phyloP scores from a whole-genome alignment of 805 yeast species.

The Hanseniaspora thailandica region DNA sequence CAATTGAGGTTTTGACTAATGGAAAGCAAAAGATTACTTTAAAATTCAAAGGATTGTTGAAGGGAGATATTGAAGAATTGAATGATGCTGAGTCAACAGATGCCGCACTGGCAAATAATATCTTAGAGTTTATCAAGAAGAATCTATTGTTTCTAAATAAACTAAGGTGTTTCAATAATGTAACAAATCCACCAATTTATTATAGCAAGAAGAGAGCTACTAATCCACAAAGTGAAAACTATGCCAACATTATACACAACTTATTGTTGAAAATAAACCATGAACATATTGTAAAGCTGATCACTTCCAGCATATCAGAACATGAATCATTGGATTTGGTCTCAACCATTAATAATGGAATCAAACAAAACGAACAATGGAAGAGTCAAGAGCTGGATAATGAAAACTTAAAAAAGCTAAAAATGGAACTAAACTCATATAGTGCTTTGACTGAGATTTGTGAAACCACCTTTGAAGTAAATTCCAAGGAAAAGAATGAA shows the following conservation, averaged over 20 bases:
- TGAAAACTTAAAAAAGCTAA: not conserved
- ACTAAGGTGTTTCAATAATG: conserved; percentile 4
- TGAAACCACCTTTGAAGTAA: not conserved
- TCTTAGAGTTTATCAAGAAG: not conserved
- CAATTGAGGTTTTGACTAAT: not conserved
- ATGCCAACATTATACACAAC: not conserved
- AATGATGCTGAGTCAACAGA: not conserved
- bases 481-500: not conserved
- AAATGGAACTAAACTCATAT: not conserved
- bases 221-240: not conserved
- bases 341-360: not conserved
- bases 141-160: conserved; percentile 1
- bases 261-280: conserved; percentile 3
- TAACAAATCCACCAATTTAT: not conserved
- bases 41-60: not conserved
- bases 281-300: not conserved
- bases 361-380: not conserved
- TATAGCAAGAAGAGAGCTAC: not conserved
- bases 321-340: not conserved
- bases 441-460: not conserved
- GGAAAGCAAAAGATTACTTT: not conserved
- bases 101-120: not conserved
- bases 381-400: not conserved
- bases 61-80: not conserved
- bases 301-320: not conserved